A percentile compares a stretch with the other conserved stretches of the same genome.
phyloP scores from a whole-genome alignment of 495 filamentous ascomycete species.

The Penicillium flavigenum region DNA sequence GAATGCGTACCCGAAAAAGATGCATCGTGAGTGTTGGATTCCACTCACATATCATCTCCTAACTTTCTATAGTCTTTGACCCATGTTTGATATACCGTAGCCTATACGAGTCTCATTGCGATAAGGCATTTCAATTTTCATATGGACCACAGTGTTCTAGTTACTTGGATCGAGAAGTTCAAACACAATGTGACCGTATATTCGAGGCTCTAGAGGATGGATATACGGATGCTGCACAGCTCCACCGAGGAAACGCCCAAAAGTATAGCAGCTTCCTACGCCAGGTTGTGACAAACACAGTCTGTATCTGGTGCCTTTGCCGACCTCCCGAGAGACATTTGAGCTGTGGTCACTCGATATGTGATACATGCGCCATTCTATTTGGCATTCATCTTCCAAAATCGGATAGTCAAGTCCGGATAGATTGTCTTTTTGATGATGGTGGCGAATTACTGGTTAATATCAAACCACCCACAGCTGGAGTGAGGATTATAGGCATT shows the following conservation, averaged over 20 bases:
- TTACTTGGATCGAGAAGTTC: constrained; percentile 15
- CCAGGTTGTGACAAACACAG: constrained; percentile 11
- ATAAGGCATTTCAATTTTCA: constrained; percentile 13
- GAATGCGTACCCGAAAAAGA: constrained; percentile 28
- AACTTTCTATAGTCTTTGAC: constrained; percentile 13
- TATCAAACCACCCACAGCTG: constrained; percentile 32
- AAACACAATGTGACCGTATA: constrained; percentile 11
- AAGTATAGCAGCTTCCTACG: constrained; percentile 9
- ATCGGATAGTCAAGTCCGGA: constrained; percentile 14
- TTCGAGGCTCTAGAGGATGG: constrained; percentile 14
- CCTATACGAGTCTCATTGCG: constrained; percentile 20
- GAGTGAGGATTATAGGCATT: constrained; percentile 30
- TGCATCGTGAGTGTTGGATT: constrained; percentile 26
- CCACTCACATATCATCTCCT: background rate
- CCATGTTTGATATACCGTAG: background rate
- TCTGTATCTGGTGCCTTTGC: constrained; percentile 27
- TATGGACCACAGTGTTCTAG: constrained; percentile 14
- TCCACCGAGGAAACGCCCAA: constrained; percentile 9
- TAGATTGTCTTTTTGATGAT: constrained; percentile 21
- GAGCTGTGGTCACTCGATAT: constrained; percentile 31
- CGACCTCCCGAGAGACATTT: constrained; percentile 29
- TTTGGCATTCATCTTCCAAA: constrained; percentile 16
- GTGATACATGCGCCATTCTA: constrained; percentile 24
- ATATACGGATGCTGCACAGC: constrained; percentile 9
- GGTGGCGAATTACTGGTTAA: constrained; percentile 15